phyloP scores from a whole-genome alignment of 805 yeast genomes.

The Pichia cabralensis region DNA sequence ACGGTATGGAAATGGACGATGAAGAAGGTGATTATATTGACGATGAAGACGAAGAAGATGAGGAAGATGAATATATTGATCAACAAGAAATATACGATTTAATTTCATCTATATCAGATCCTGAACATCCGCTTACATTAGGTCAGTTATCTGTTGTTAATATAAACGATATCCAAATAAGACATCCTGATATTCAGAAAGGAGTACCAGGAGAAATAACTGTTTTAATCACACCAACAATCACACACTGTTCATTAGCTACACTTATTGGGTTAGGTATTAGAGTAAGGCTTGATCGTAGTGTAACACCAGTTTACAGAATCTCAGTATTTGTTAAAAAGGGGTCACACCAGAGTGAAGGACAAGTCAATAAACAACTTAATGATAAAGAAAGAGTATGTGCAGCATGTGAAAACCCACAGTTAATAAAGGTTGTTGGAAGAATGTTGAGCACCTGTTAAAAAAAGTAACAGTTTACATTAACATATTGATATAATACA shows the following conservation, averaged over 20 bases:
- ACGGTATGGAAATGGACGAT: too few relatives aligned
- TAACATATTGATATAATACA: too few relatives aligned
- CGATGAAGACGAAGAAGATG: neutral
- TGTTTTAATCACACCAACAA: constrained; percentile 90
- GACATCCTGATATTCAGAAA: constrained; percentile 40
- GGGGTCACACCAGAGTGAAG: constrained; percentile 93
- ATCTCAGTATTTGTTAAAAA: constrained; percentile 72
- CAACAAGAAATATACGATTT: constrained; percentile 84
- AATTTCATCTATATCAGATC: constrained; percentile 82
- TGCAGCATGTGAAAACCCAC: constrained; percentile 97
- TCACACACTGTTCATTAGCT: constrained; percentile 94
- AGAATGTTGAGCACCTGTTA: constrained; percentile 87
- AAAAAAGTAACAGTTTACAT: too few relatives aligned
- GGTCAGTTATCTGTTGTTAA: constrained; percentile 94
- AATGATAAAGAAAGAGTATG: constrained; percentile 97
- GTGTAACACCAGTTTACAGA: constrained; percentile 77
- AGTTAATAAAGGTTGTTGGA: constrained; percentile 77
- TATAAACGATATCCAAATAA: constrained; percentile 65
- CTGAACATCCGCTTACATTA: constrained; percentile 91
- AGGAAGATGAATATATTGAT: constrained; percentile 57
- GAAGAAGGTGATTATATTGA: neutral
- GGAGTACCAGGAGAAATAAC: constrained; percentile 58
- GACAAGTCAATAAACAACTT: constrained; percentile 90
- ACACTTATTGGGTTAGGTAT: constrained; percentile 93
- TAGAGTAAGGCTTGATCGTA: constrained; percentile 80